phyloP scores from a whole-genome alignment of 805 yeast species.

The Zygosaccharomyces siamensis region DNA sequence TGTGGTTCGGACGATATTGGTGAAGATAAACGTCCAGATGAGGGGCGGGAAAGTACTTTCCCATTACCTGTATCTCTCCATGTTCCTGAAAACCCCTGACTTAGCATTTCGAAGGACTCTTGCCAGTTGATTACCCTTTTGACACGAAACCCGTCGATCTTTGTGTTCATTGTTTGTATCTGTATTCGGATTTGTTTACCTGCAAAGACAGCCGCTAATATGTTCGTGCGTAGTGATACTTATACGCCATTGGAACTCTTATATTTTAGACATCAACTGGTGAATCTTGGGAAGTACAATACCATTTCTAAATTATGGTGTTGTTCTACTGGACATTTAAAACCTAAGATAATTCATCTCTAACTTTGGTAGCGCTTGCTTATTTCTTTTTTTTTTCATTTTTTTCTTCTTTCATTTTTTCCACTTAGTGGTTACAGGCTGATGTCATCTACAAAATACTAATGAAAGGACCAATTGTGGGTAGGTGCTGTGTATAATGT shows the following conservation, averaged over 20 bases:
- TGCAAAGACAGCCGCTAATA: slow-evolving; percentile 1
- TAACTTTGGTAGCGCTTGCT: too few relatives aligned
- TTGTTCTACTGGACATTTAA: too few relatives aligned
- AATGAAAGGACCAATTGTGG: too few relatives aligned
- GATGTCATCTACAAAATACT: too few relatives aligned
- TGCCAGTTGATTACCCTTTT: background rate
- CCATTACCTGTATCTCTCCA: background rate
- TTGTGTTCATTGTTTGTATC: background rate
- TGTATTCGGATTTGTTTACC: background rate
- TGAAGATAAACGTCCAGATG: slow-evolving; percentile 3
- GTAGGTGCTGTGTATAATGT: too few relatives aligned
- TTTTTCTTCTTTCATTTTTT: too few relatives aligned
- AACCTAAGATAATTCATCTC: too few relatives aligned
- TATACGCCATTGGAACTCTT: background rate
- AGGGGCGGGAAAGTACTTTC: background rate
- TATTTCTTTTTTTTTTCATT: too few relatives aligned
- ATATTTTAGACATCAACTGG: too few relatives aligned
- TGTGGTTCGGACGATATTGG: background rate
- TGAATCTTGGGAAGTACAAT: too few relatives aligned
- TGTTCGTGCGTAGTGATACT: background rate
- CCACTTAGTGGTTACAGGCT: too few relatives aligned
- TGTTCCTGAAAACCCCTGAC: background rate
- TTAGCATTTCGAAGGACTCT: background rate
- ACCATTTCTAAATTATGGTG: too few relatives aligned
- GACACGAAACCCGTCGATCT: background rate